Conservation (phyloP, 352 stramenopile genomes). For the Elongisporangium undulatum region DNA sequence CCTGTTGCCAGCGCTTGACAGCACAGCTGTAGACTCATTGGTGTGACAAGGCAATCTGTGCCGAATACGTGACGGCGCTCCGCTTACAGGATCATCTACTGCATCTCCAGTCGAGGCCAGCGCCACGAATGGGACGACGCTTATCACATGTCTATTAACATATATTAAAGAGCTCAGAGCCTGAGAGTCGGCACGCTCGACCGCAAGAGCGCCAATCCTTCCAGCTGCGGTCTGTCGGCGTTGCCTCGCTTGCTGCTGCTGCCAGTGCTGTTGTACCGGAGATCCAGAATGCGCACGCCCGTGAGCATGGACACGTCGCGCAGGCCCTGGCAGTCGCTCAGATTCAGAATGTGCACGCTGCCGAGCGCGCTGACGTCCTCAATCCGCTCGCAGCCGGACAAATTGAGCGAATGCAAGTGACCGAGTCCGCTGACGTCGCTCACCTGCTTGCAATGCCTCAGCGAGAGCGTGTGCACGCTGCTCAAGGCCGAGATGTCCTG, state of each 20-base stretch:
- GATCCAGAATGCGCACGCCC: constrained; percentile 46
- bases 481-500: constrained; percentile 40
- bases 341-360: constrained; percentile 50
- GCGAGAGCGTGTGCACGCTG: constrained; percentile 48
- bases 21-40: too few species aligned
- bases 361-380: constrained; percentile 37
- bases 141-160: background rate
- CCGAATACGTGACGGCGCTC: too few species aligned
- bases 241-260: constrained; percentile 1
- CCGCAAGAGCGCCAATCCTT: background rate
- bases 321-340: constrained; percentile 53
- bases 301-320: constrained; percentile 50
- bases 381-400: constrained; percentile 47
- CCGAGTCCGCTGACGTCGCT: constrained; percentile 41
- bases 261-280: constrained; percentile 48
- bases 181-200: background rate
- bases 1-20: background rate
- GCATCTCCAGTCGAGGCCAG: background rate
- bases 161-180: background rate
- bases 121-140: background rate
- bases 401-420: constrained; percentile 44
- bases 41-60: too few species aligned
- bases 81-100: background rate
- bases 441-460: constrained; percentile 52
- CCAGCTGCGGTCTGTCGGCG: constrained; percentile 2